Evolutionary conservation across 495 filamentous ascomycete genomes (phyloP).

Genomic region (Tetracladium marchalianum): DNA sequence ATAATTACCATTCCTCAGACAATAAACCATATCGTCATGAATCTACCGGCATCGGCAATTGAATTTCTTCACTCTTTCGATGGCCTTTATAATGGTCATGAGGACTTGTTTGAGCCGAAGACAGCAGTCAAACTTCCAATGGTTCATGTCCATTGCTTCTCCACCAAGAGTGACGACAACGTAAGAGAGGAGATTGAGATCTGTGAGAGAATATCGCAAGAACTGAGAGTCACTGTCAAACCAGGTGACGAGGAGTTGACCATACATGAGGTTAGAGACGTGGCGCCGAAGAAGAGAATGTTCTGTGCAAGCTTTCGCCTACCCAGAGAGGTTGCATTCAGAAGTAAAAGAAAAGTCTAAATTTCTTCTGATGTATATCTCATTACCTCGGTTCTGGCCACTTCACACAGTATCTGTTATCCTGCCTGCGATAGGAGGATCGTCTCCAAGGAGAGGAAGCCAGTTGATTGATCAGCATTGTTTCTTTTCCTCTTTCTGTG

Average conservation of each 20-base stretch:
- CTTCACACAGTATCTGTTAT: too few relatives aligned
- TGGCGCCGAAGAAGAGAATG: conserved; percentile 91
- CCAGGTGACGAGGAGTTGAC: conserved; percentile 44
- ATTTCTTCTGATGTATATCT: too few relatives aligned
- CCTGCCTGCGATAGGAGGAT: too few relatives aligned
- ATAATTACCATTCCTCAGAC: conserved; percentile 49
- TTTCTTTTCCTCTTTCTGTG: too few relatives aligned
- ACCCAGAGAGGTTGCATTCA: conserved; percentile 74
- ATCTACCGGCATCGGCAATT: conserved; percentile 82
- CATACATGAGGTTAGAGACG: conserved; percentile 73
- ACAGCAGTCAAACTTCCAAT: conserved; percentile 54
- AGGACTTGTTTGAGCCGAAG: conserved; percentile 53
- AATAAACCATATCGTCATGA: conserved; percentile 92
- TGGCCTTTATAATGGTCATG: conserved; percentile 64
- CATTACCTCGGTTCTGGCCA: too few relatives aligned
- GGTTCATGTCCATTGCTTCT: conserved; percentile 89
- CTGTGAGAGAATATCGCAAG: conserved; percentile 42
- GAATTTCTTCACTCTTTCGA: conserved; percentile 78
- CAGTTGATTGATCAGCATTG: too few relatives aligned
- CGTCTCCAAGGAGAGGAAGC: too few relatives aligned
- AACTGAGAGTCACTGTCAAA: conserved; percentile 7
- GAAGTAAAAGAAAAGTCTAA: neutral
- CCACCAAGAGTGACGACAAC: conserved; percentile 62
- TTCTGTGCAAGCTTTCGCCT: conserved; percentile 89
- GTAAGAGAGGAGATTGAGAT: conserved; percentile 49